Evolutionary conservation across 2,329 filamentous ascomycete genomes (phyloP).

Genomic region (Ampelomyces quisqualis): DNA sequence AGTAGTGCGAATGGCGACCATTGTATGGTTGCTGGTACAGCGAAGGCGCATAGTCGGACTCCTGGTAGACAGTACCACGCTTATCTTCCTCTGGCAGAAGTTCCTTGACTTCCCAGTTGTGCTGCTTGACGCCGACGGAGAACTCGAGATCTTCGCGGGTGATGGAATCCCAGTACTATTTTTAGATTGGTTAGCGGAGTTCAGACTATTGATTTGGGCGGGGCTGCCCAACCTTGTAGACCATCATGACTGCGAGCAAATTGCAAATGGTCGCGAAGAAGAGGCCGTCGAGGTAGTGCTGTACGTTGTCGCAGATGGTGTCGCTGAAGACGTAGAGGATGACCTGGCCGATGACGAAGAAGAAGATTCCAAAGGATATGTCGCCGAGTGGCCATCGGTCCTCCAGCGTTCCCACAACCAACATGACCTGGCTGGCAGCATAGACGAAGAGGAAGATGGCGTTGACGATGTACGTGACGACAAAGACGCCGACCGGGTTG

Average conservation of each 20-base stretch:
- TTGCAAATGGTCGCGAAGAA: conserved; percentile 96
- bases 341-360: conserved; percentile 90
- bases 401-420: conserved; percentile 86
- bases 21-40: conserved; percentile 42
- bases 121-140: conserved; percentile 89
- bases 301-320: conserved; percentile 76
- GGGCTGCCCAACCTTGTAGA: conserved; percentile 75
- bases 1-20: conserved; percentile 39
- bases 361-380: conserved; percentile 85
- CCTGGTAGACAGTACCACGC: conserved; percentile 72
- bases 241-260: conserved; percentile 95
- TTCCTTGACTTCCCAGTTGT: conserved; percentile 99
- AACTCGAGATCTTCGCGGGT: conserved; percentile 98
- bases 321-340: conserved; percentile 87
- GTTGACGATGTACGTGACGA: conserved; percentile 89
- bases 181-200: conserved; percentile 19
- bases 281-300: conserved; percentile 91
- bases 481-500: conserved; percentile 85
- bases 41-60: conserved; percentile 59
- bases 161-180: conserved; percentile 97
- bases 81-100: conserved; percentile 74
- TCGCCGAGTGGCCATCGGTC: conserved; percentile 95
- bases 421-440: conserved; percentile 79
- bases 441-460: conserved; percentile 85
- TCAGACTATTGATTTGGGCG: conserved; percentile 2